Percentiles rank a stretch among this genome's conserved stretches.
Evolutionary conservation across 106 monocot genomes (phyloP).

Genomic region (Platanthera guangdongensis): DNA sequence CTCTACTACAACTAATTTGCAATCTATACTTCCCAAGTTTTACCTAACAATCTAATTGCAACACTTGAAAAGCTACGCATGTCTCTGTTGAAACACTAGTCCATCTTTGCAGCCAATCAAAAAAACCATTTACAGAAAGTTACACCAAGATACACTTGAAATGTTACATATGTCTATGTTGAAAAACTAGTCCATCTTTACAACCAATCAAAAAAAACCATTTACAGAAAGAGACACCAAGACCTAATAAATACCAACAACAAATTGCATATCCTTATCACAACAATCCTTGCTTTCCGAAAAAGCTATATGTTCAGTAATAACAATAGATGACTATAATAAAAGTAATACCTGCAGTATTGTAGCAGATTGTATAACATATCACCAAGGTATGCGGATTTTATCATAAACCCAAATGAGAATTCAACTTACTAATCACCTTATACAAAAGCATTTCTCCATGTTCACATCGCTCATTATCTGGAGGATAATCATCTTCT

Average conservation of each 20-base stretch:
- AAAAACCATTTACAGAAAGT: too few relatives aligned
- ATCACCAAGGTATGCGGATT: background rate
- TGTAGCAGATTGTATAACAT: background rate
- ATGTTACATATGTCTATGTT: background rate
- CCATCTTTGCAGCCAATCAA: too few relatives aligned
- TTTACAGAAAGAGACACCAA: background rate
- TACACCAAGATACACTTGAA: too few relatives aligned
- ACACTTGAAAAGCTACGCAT: too few relatives aligned
- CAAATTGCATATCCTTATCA: background rate
- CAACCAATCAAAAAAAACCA: background rate
- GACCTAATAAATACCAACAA: background rate
- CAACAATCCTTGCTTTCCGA: background rate
- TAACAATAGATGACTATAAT: background rate
- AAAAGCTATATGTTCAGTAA: background rate
- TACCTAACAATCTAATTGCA: background rate
- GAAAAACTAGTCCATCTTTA: background rate
- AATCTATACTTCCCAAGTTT: background rate
- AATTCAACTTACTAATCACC: constrained; percentile 30
- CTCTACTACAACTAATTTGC: background rate
- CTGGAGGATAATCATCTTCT: constrained; percentile 95
- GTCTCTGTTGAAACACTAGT: too few relatives aligned
- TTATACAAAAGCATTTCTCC: constrained; percentile 97
- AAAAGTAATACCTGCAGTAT: background rate
- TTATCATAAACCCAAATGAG: background rate
- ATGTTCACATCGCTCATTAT: constrained; percentile 91